Conservation (phyloP, 768 basidiomycete genomes). For the Boletus tomentosulus region DNA sequence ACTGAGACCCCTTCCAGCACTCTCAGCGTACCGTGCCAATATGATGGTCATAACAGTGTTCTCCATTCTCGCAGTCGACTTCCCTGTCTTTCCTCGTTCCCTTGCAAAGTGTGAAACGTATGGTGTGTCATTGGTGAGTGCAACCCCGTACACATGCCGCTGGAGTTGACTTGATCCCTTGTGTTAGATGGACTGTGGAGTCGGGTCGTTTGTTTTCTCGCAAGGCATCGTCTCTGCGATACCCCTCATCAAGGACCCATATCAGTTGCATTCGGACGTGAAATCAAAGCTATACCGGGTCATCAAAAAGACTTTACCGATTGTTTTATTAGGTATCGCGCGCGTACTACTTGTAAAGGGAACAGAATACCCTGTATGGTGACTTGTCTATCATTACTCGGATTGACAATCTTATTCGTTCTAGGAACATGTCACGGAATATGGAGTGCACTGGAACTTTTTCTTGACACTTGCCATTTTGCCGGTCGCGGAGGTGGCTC, state of each 20-base stretch:
- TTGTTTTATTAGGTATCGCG: conserved; percentile 69
- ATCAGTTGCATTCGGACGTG: conserved; percentile 46
- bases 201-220: conserved; percentile 96
- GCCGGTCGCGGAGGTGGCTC: conserved; percentile 63
- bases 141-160: neutral
- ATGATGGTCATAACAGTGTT: conserved; percentile 93
- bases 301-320: conserved; percentile 57
- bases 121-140: conserved; percentile 85
- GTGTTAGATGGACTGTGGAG: conserved; percentile 92
- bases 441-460: conserved; percentile 98
- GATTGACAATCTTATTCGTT: neutral
- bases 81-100: conserved; percentile 81
- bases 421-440: conserved; percentile 94
- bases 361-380: conserved; percentile 85
- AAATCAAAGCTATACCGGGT: conserved; percentile 47
- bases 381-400: neutral
- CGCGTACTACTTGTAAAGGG: conserved; percentile 88
- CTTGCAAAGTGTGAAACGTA: conserved; percentile 93
- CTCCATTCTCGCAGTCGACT: conserved; percentile 94
- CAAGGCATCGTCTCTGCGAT: conserved; percentile 90
- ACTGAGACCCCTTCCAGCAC: conserved; percentile 57
- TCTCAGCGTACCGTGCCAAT: conserved; percentile 87
- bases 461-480: conserved; percentile 88
- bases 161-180: neutral
- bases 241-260: conserved; percentile 64